phyloP scores from a whole-genome alignment of 179 eudicot species.

The Corrigiola litoralis region DNA sequence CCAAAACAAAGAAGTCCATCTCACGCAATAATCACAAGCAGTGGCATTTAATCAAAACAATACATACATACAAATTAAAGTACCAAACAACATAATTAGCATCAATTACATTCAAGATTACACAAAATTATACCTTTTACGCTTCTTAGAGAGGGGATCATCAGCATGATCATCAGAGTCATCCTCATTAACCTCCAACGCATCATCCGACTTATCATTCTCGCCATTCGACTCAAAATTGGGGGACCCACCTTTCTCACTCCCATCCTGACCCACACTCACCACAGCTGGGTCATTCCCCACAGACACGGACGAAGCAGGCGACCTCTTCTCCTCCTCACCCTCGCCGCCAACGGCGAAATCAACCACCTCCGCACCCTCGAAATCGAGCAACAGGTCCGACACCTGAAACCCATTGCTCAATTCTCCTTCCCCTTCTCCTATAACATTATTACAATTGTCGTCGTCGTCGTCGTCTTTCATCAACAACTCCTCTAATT shows the following conservation, averaged over 20 bases:
- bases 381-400: slow-evolving; percentile 34
- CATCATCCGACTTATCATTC: slow-evolving; percentile 20
- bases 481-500: slow-evolving; percentile 50
- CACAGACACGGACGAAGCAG: slow-evolving; percentile 3
- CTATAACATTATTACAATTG: not conserved
- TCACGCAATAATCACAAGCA: too few species aligned
- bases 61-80: not conserved
- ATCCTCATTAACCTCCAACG: not conserved
- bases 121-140: slow-evolving; percentile 39
- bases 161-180: slow-evolving; percentile 27
- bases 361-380: not conserved
- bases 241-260: not conserved
- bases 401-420: slow-evolving; percentile 15
- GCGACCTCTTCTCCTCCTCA: not conserved
- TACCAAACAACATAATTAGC: too few species aligned
- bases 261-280: not conserved
- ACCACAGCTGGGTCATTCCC: slow-evolving; percentile 5
- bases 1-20: too few species aligned
- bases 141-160: slow-evolving; percentile 52
- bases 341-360: not conserved
- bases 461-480: slow-evolving; percentile 31
- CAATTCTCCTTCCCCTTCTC: not conserved
- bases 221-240: slow-evolving; percentile 11
- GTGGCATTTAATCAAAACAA: not conserved
- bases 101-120: not conserved